phyloP scores from a whole-genome alignment of 192 early-diverging fungal species.

The Phlyctochytrium bullatum region DNA sequence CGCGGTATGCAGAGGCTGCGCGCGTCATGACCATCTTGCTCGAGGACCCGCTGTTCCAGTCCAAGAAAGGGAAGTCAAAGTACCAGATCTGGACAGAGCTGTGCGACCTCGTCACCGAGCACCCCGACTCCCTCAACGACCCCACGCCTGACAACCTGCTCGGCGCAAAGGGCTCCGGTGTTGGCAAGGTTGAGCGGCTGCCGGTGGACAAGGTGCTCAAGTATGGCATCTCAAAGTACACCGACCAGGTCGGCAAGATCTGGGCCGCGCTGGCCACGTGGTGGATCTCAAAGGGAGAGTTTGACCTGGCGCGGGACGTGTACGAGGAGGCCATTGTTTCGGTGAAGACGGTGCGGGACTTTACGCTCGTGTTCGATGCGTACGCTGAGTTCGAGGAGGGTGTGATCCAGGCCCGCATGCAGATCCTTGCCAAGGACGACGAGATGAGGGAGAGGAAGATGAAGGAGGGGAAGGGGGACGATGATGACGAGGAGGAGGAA shows the following conservation, averaged over 20 bases:
- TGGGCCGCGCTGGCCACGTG: conserved; percentile 84
- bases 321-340: conserved; percentile 85
- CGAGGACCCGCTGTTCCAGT: conserved; percentile 69
- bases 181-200: conserved; percentile 48
- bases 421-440: conserved; percentile 55
- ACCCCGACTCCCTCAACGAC: conserved; percentile 59
- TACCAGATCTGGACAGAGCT: conserved; percentile 81
- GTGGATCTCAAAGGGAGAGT: conserved; percentile 69
- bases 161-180: conserved; percentile 23
- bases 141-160: conserved; percentile 42
- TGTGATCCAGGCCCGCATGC: conserved; percentile 73
- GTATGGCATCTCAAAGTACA: conserved; percentile 76
- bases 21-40: conserved; percentile 66
- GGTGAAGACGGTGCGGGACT: conserved; percentile 85
- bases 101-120: conserved; percentile 73
- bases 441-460: conserved; percentile 47
- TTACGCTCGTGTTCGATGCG: conserved; percentile 93
- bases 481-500: conserved; percentile 48
- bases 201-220: conserved; percentile 81
- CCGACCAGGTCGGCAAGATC: conserved; percentile 83
- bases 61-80: conserved; percentile 55
- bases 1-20: conserved; percentile 76
- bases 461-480: conserved; percentile 36
- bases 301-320: conserved; percentile 89
- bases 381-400: conserved; percentile 91